Base-by-base conservation (phyloP, 441 rosid genomes). In the California macrophylla region DNA sequence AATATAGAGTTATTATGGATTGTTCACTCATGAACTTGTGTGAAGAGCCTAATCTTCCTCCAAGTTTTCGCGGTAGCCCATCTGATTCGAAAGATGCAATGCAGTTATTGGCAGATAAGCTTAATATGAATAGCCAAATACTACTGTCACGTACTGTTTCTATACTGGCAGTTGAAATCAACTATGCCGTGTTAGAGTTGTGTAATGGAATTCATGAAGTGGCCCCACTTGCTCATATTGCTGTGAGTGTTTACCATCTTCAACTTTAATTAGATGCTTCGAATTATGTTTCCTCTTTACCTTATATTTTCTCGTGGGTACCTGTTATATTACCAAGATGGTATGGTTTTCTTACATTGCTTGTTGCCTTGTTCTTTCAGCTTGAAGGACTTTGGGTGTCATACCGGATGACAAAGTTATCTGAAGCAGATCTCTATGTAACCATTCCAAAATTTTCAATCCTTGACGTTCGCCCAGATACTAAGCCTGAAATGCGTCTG, bases 381-480 rank as follows among this genome's bases (percentile, higher is more conserved):
- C 86, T 95, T 73, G 98, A 95, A 85, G 96, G 95, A 69, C 87
- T 95, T 72, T 95, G 99, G 99, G 96, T 92, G 68, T 85, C 91
- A 74, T 95, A 91, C 76, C 81, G 98, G 54, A 85, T 84, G 89
- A 90, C 99, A 71, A 88, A 97, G 47, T 80, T 85, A 71, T 88
- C 93, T 47, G 99, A 95, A 83, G 85, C 92, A 71, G 99, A 95
- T 83, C 89, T 95, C 66, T 92, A 95, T 75, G 80, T 95, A 54
- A 92, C 97, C 6, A 79, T 95, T 82, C 93, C 97, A 50, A 92
- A 84, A 71, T 88, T 95, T 79, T 92, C 98, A 68, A 75, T 95
- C 76, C 77, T 91, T 78, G 99, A 95, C 75, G 82, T 83, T 73
- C 99, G 97, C 75, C 89, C 93, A 69, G 81, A 79, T 73, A 89